A percentile compares a stretch with the other conserved stretches of the same genome.
Conservation (phyloP, 2,329 filamentous ascomycete genomes). For the Myriosclerotinia duriaeana region DNA sequence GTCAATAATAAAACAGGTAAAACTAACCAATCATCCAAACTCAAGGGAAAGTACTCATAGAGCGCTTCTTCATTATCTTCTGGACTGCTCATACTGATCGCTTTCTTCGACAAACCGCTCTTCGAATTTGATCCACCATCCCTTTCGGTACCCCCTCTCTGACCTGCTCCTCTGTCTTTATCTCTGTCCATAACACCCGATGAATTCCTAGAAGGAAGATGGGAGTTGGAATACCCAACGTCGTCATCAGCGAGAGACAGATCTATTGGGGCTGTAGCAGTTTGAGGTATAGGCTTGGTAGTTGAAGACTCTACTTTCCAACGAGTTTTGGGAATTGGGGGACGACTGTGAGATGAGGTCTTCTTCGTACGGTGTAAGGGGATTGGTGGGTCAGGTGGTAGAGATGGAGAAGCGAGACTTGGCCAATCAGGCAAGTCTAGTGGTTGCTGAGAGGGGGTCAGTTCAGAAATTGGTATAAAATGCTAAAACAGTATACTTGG, state of each 20-base stretch:
- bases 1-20: background rate
- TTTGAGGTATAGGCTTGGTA: conserved; percentile 23
- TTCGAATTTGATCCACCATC: conserved; percentile 41
- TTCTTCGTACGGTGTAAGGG: conserved; percentile 32
- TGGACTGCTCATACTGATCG: conserved; percentile 53
- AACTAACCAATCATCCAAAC: conserved; percentile 77
- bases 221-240: conserved; percentile 19
- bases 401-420: conserved; percentile 23
- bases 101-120: conserved; percentile 35
- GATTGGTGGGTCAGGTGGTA: conserved; percentile 25
- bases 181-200: conserved; percentile 18
- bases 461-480: background rate
- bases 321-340: conserved; percentile 37
- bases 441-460: conserved; percentile 30
- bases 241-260: conserved; percentile 39
- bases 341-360: conserved; percentile 29
- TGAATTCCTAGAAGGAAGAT: conserved; percentile 10
- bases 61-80: conserved; percentile 78
- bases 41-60: conserved; percentile 93
- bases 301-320: conserved; percentile 39
- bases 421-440: conserved; percentile 38
- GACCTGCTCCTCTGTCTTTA: conserved; percentile 11
- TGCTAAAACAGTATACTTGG: background rate
- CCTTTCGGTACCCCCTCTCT: conserved; percentile 28
- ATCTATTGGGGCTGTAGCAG: conserved; percentile 35